Base-by-base conservation (phyloP, 192 early-diverging fungal genomes). In the Linnemannia zychae region DNA sequence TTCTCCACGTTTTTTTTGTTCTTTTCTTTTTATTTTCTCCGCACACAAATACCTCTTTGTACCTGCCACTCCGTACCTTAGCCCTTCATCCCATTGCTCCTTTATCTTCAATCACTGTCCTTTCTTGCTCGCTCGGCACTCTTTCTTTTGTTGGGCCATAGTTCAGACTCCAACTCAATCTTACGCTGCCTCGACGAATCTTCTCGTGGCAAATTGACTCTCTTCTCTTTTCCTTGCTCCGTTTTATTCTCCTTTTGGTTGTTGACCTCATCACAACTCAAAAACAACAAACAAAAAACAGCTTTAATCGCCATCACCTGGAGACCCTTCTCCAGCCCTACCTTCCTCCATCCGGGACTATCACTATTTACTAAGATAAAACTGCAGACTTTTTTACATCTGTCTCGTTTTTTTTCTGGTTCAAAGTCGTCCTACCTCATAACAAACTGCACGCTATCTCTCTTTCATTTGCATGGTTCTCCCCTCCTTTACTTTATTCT, bases 301-400 rank as follows among this genome's bases (percentile, higher is more conserved):
- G 7, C 9, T 44, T 44, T 28, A 63, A 63, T n/a, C 57, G 9
- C 33, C 60, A 75, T 75, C 74, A 60, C 22, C 74, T 65, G 57
- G 74, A 75, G 74, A 65, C 18, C 18, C 44, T 33, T 70, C 49
- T 52, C 76, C 76, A 70, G 31, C 67, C 76, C 74, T 47, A 65
- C 52, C 6, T 34, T 67, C 36, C 18, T 47, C 60, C 57, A 31
- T 18, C 63, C n/a, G 12, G 63, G 74, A 33, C 65, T 44, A 76
- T 65, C 74, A 76, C 74, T 53, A 72, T 52, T 53, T 66, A 76
- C 57, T n/a, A 34, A 53, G 44, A 16, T 52, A 33, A 70, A 46
- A 22, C 16, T 5, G 65, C 12, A 28, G 24, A 68, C 33, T 1
- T 28, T 22, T 31, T 66, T 22, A 24, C 67, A 22, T 69, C 36